Evolutionary conservation across 2,329 filamentous ascomycete genomes (phyloP).

Genomic region (Biscogniauxia mediterranea): DNA sequence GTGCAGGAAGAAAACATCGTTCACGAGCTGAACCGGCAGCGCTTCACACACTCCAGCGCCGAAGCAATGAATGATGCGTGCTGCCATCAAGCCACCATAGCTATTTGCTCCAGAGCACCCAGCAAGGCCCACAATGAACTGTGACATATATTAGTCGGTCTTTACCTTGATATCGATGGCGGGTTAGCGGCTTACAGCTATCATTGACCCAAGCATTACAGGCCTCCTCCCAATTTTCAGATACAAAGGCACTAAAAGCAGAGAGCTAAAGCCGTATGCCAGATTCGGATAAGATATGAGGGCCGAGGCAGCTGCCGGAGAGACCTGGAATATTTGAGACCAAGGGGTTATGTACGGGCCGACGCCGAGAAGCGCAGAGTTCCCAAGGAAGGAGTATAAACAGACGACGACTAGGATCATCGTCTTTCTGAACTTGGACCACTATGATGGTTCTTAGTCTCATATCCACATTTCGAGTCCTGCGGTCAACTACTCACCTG

Average conservation of each 20-base stretch:
- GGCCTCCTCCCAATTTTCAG: constrained; percentile 46
- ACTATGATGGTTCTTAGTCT: constrained; percentile 33
- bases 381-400: constrained; percentile 58
- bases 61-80: constrained; percentile 39
- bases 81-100: constrained; percentile 39
- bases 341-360: constrained; percentile 58
- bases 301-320: constrained; percentile 49
- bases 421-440: constrained; percentile 54
- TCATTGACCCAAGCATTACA: constrained; percentile 41
- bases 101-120: constrained; percentile 36
- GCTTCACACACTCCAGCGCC: constrained; percentile 45
- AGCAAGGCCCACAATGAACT: constrained; percentile 42
- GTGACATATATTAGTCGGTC: neutral
- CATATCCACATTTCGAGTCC: neutral
- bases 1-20: constrained; percentile 47
- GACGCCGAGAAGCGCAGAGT: constrained; percentile 54
- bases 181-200: constrained; percentile 29
- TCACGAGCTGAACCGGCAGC: constrained; percentile 44
- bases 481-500: constrained; percentile 34
- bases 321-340: constrained; percentile 49
- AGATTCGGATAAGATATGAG: constrained; percentile 60
- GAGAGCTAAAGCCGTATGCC: constrained; percentile 56
- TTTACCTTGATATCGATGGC: neutral
- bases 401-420: constrained; percentile 54
- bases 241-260: constrained; percentile 57